A percentile compares a stretch with the other conserved stretches of the same genome.
Conservation (phyloP, 352 stramenopile genomes). For the Blastocystis sp. region DNA sequence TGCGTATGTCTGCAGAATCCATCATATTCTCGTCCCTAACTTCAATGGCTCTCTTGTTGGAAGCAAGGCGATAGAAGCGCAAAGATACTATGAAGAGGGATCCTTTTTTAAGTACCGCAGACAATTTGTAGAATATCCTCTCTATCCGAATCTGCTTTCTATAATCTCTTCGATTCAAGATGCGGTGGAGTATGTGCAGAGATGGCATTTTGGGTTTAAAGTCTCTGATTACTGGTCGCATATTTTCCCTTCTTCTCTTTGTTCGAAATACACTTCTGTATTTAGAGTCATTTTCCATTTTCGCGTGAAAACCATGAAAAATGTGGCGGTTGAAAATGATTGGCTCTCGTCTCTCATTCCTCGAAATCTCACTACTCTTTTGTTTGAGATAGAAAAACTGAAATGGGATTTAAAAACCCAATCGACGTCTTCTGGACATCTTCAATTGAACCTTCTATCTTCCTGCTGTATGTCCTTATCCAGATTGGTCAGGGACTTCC, state of each 20-base stretch:
- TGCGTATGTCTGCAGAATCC: background rate
- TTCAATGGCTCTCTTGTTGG: background rate
- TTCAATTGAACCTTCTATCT: slow-evolving; percentile 32
- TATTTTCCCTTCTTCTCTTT: background rate
- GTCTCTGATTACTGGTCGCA: slow-evolving; percentile 22
- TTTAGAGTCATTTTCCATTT: no score
- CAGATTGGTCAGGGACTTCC: slow-evolving; percentile 45
- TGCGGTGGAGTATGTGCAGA: background rate
- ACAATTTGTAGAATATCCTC: background rate
- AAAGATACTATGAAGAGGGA: background rate
- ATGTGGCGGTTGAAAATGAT: slow-evolving; percentile 24
- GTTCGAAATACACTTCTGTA: no score
- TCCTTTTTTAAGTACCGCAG: background rate
- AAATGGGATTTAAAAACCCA: slow-evolving; percentile 30
- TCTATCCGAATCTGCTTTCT: background rate
- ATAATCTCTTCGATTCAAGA: background rate
- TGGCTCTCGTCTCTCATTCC: slow-evolving; percentile 45
- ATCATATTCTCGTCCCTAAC: slow-evolving; percentile 24
- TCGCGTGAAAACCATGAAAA: background rate
- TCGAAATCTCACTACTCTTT: slow-evolving; percentile 6
- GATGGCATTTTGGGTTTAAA: background rate
- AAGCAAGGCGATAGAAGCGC: background rate
- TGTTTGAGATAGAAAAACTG: background rate
- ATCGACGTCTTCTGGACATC: slow-evolving; percentile 49
- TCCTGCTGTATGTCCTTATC: slow-evolving; percentile 58